Base-by-base conservation (phyloP, 23 red algal species). In the Gracilaria domingensis region DNA sequence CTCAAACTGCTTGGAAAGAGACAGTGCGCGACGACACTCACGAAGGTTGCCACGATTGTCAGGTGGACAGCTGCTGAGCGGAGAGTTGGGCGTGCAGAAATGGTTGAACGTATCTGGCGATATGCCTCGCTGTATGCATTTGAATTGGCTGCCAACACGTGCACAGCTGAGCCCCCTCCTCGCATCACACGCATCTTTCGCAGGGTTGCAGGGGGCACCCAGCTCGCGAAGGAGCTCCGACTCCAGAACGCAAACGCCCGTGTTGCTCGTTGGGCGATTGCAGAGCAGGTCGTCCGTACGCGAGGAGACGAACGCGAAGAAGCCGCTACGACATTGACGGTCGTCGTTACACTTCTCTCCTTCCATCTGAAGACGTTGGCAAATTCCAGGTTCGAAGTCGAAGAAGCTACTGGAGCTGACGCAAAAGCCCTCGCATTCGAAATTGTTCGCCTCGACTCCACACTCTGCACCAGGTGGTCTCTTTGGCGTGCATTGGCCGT, bases 1-100 rank as follows among this genome's bases (percentile, higher is more conserved):
- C 18, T 2, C 6, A 30, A 44, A 45, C 1, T 44, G 3, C 69
- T 75, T 75, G 7, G 13, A 20, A n/a, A 1, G 0, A 4, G 35
- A 45, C 36, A 45, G 21, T 12, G 4, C 35, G 13, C 69, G 69
- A 45, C 69, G 69, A 45, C 69, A 75, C 36, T 75, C 69, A 25
- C 65, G 65, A 70, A 17, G 65, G 4, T 70, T 12, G 28, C 65
- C 65, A 17, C 2, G 4, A 70, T 34, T 25, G 25, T 70, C 25
- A 38, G 65, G 65, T 2, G 65, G 65, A 70, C 65, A 70, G 8
- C 8, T 7, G 25, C 65, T 70, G 7, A 79, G 37, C 5, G 75
- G 75, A 50, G 75, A 79, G 50, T 56, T 56, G 7, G 75, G 75
- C 7, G 75, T 79, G 50, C 65, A 70, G 28, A 34, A 34, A 70